Evolutionary conservation across 2,329 filamentous ascomycete species (phyloP), one percentile per base, ranked within the genome.

Genomic region (Penicillium hesseltinei): DNA sequence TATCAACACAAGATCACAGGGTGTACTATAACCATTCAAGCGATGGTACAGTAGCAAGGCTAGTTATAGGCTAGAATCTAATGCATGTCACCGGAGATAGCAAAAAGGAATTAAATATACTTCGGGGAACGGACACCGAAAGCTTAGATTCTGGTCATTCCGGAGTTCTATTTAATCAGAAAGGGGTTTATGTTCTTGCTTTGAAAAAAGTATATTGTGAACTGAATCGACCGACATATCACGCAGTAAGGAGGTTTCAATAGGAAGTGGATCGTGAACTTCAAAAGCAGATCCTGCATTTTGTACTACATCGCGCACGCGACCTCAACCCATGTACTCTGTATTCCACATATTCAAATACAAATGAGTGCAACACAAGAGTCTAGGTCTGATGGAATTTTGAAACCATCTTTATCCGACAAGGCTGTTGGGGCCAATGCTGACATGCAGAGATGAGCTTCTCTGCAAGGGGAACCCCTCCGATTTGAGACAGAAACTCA

Each of bases 381-480:
- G 10, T 36, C 19, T 21, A 48, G 27, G 8, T 29, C 31, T n/a
- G n/a, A n/a, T 9, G n/a, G 23, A 6, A 17, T 33, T 55, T 36
- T 11, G 15, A n/a, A 47, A 9, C 9, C 23, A 9, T 35, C 25
- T 39, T 13, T 31, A 15, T 40, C 54, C 31, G 31, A 56, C 39
- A 33, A 19, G 40, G 17, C n/a, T 31, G n/a, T 45, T 17, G 23
- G 21, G 10, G 8, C 29, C 11, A 15, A 44, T 48, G 39, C 46
- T 43, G 57, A 58, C 54, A 39, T 17, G 51, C 36, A 49, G 51
- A 31, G 46, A 55, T 17, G 39, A 44, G 25, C n/a, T 5, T 35
- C 39, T 38, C 63, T 64, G 63, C 62, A 66, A 66, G 63, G 63
- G 62, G 62, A 60, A 23, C 19, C 7, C 36, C 29, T 62, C 27